Base-by-base conservation (phyloP, 208 protist species). In the Leishmania guyanensis region DNA sequence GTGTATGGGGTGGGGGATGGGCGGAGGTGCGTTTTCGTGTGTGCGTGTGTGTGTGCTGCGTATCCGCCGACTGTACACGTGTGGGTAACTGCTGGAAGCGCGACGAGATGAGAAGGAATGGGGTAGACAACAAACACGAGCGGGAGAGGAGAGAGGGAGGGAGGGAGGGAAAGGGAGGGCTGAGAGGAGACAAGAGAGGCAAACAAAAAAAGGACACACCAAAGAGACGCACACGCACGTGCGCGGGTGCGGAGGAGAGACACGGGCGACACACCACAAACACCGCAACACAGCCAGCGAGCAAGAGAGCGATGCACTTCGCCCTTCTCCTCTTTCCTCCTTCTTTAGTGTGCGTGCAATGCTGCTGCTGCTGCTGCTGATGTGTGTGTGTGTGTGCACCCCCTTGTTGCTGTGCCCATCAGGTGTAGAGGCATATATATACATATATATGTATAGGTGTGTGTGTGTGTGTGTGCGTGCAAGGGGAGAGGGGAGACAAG, bases 311-410 rank as follows among this genome's bases (percentile, higher is more conserved):
- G 39, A 51, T 20, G 17, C 14, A 36, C 12, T 5, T 54, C n/a
- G 26, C 29, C 14, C 64, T 14, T 17, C 64, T 14, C 9, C 39
- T 53, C 48, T 9, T 54, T 33, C 69, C 66, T 48, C 66, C 39
- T 3, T 50, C 66, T 6, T 50, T 54, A 3, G 9, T 51, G 46
- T 51, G 69, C 43, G 43, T 46, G 43, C 43, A 6, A 46, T 46
- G 43, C 43, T 46, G 43, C 43, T 46, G 43, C 39, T 43, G 39
- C 43, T 46, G 43, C 43, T 46, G 43, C 43, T 46, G 43, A 46
- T 73, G 68, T 36, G 36, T 73, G 68, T 50, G 43, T 72, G 68
- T n/a, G 29, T 72, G 22, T n/a, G 9, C 68, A 72, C 68, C 43
- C 26, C n/a, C 68, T 72, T 72, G 68, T 72, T 72, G 26, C 68